A percentile compares a stretch with the other conserved stretches of the same genome.
Conservation (phyloP, 1,139 yeast species). For the Wickerhamomyces sp. region DNA sequence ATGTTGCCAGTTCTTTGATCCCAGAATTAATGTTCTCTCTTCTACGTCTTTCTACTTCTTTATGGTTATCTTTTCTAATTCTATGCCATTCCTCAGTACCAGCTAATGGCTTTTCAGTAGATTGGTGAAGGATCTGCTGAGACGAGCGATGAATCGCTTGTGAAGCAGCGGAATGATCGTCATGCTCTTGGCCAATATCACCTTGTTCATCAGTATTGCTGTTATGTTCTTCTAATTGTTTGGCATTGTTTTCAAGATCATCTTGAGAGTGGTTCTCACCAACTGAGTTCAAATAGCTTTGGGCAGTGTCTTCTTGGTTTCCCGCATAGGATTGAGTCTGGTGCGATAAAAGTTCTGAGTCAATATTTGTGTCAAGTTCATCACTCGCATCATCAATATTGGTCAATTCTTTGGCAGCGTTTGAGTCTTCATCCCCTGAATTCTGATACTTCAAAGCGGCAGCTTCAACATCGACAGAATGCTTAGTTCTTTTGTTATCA, state of each 20-base stretch:
- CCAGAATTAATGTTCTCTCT: constrained; percentile 91
- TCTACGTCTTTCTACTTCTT: constrained; percentile 95
- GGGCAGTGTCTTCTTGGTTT: constrained; percentile 17
- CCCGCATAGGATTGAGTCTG: constrained; percentile 29
- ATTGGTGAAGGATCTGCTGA: constrained; percentile 19
- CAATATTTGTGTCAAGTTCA: constrained; percentile 26
- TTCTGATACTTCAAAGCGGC: constrained; percentile 12
- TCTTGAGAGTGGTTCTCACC: background rate
- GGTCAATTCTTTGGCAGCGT: constrained; percentile 5
- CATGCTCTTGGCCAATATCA: constrained; percentile 8
- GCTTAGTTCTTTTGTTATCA: constrained; percentile 4
- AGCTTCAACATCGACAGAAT: constrained; percentile 7
- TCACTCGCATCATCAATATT: constrained; percentile 11
- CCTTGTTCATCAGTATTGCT: background rate
- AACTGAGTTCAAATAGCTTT: constrained; percentile 4
- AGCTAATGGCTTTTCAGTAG: constrained; percentile 38
- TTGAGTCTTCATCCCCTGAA: constrained; percentile 4
- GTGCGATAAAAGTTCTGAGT: constrained; percentile 45
- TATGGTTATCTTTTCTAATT: constrained; percentile 84
- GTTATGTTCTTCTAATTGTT: background rate
- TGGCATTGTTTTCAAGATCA: background rate
- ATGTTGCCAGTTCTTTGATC: constrained; percentile 69
- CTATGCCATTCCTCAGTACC: constrained; percentile 88
- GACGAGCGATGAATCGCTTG: constrained; percentile 18
- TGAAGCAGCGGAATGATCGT: constrained; percentile 15